phyloP scores from a whole-genome alignment of 768 basidiomycete genomes.

The Cantharellus cinnabarinus region DNA sequence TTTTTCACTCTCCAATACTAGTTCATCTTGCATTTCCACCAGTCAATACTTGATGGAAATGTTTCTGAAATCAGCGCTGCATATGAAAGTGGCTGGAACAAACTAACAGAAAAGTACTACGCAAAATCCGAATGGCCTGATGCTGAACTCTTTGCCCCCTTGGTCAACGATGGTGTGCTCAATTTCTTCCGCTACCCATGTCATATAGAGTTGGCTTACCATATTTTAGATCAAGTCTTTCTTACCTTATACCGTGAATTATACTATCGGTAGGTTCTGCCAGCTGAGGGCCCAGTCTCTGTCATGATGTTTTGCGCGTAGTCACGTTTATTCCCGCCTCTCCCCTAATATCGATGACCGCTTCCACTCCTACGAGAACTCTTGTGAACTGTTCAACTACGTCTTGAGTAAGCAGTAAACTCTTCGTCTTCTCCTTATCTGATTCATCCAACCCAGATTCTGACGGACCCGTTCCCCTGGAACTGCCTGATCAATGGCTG shows the following conservation, averaged over 20 bases:
- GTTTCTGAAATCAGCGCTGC: slow-evolving; percentile 76
- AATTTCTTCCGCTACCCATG: slow-evolving; percentile 11
- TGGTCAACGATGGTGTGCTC: slow-evolving; percentile 67
- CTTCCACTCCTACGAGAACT: slow-evolving; percentile 94
- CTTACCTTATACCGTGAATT: slow-evolving; percentile 91
- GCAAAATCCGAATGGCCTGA: slow-evolving; percentile 92
- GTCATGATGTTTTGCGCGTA: slow-evolving; percentile 9
- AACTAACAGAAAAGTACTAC: slow-evolving; percentile 91
- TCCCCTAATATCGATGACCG: slow-evolving; percentile 93
- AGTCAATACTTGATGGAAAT: slow-evolving; percentile 83
- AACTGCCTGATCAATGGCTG: slow-evolving; percentile 92
- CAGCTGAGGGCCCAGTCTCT: neutral
- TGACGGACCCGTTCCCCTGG: slow-evolving; percentile 79
- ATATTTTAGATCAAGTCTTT: slow-evolving; percentile 63
- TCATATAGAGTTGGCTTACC: neutral
- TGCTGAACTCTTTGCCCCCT: slow-evolving; percentile 81
- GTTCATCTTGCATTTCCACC: slow-evolving; percentile 92
- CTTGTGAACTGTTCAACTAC: slow-evolving; percentile 96
- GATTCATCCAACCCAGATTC: slow-evolving; percentile 37
- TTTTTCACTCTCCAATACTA: slow-evolving; percentile 13
- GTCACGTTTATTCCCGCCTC: slow-evolving; percentile 84
- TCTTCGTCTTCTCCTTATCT: slow-evolving; percentile 1
- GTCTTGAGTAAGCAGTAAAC: slow-evolving; percentile 50
- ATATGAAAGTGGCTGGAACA: slow-evolving; percentile 95
- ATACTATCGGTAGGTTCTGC: slow-evolving; percentile 40